phyloP scores from a whole-genome alignment of 1,284 basidiomycete species.

The Ganoderma resinaceum region DNA sequence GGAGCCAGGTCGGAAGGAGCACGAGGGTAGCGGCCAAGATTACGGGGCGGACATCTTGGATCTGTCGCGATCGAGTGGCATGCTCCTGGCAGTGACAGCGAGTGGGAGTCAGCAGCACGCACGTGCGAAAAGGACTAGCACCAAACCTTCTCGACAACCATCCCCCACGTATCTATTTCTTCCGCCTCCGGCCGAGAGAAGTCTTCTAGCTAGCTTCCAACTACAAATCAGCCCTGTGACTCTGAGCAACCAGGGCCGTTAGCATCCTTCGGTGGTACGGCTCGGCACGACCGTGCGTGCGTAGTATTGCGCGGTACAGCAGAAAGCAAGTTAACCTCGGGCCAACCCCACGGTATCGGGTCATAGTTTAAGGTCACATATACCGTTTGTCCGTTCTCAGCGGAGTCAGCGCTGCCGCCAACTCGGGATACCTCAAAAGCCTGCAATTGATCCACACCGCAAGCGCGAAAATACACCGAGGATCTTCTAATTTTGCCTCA shows the following conservation, averaged over 20 bases:
- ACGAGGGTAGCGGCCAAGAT: background rate
- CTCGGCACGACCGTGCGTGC: background rate
- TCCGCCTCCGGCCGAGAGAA: background rate
- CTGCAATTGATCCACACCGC: too few relatives aligned
- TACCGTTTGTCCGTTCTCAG: too few relatives aligned
- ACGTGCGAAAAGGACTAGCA: constrained; percentile 1
- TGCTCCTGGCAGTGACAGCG: constrained; percentile 3
- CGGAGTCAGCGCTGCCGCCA: too few relatives aligned
- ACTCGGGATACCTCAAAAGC: too few relatives aligned
- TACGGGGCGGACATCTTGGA: background rate
- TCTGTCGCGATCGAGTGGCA: background rate
- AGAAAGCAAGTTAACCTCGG: background rate
- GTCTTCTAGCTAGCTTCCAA: background rate
- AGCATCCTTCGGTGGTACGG: background rate
- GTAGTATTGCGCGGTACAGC: background rate
- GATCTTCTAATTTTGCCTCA: too few relatives aligned
- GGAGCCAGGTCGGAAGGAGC: too few relatives aligned
- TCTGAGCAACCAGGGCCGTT: background rate
- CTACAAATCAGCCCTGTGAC: background rate
- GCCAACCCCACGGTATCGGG: background rate
- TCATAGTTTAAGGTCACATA: background rate
- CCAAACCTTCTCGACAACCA: background rate
- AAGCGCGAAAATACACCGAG: too few relatives aligned
- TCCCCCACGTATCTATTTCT: background rate
- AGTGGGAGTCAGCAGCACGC: background rate